These are phyloP conservation scores for Phoenix dactylifera DNA, from an alignment of 176 grass and related monocot genomes.

Conservation along the genomic window DNA sequence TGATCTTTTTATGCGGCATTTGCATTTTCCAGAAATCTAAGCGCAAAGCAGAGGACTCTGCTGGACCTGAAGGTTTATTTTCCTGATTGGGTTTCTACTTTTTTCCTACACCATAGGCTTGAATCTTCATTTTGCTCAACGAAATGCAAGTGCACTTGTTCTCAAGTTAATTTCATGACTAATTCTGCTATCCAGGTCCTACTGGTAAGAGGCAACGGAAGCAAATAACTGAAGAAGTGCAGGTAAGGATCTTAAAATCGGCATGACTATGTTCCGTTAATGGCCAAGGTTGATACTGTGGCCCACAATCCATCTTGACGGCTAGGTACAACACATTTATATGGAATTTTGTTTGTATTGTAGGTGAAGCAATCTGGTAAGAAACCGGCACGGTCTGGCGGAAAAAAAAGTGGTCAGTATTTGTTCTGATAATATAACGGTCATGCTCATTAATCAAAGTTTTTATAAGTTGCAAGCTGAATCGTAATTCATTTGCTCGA, in stretches of 20 bases:
- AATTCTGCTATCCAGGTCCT: constrained; percentile 29
- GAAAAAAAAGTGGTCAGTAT: constrained; percentile 57
- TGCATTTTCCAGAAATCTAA: constrained; percentile 41
- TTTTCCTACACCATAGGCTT: constrained; percentile 5
- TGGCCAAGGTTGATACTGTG: background rate
- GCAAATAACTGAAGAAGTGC: constrained; percentile 15
- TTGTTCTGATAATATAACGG: too few species aligned
- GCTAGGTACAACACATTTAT: background rate
- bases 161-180: background rate
- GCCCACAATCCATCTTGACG: background rate
- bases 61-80: constrained; percentile 45
- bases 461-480: background rate
- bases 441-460: background rate
- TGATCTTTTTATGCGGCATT: constrained; percentile 1
- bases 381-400: constrained; percentile 13
- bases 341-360: background rate
- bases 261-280: background rate
- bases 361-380: constrained; percentile 29
- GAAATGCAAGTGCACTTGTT: background rate
- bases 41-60: constrained; percentile 35
- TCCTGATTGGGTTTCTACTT: background rate
- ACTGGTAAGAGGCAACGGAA: constrained; percentile 35
- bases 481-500: background rate
- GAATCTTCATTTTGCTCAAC: background rate
- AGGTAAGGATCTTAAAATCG: constrained; percentile 11